Conservation (phyloP, 2,329 filamentous ascomycete genomes). For the Alternaria arborescens region DNA sequence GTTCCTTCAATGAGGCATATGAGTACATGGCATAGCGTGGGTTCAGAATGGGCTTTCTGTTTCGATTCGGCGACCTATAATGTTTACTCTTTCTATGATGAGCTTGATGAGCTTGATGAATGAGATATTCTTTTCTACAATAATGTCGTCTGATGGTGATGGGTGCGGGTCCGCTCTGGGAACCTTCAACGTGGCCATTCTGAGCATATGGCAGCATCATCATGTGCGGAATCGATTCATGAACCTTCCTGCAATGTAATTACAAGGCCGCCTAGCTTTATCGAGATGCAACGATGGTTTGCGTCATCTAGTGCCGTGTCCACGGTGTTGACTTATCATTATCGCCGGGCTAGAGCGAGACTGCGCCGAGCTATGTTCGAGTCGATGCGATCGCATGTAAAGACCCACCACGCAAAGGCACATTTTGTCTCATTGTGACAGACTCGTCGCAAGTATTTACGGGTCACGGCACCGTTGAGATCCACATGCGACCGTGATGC, state of each 20-base stretch:
- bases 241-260: neutral
- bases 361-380: neutral
- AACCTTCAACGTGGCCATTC: neutral
- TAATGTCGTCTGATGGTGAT: neutral
- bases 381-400: neutral
- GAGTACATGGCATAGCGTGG: constrained; percentile 15
- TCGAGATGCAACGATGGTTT: neutral
- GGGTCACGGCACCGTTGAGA: constrained; percentile 12
- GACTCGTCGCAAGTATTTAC: neutral
- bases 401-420: neutral
- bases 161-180: neutral
- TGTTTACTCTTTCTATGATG: constrained; percentile 7
- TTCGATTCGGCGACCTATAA: constrained; percentile 3
- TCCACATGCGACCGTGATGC: constrained; percentile 10
- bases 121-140: neutral
- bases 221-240: neutral
- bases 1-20: constrained; percentile 1
- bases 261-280: neutral
- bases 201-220: neutral
- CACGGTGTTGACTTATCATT: neutral
- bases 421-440: constrained; percentile 4
- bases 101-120: neutral
- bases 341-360: neutral
- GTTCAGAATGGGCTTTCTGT: neutral
- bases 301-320: neutral